Conservation (phyloP, 768 basidiomycete species). For the Mycena epipterygia region DNA sequence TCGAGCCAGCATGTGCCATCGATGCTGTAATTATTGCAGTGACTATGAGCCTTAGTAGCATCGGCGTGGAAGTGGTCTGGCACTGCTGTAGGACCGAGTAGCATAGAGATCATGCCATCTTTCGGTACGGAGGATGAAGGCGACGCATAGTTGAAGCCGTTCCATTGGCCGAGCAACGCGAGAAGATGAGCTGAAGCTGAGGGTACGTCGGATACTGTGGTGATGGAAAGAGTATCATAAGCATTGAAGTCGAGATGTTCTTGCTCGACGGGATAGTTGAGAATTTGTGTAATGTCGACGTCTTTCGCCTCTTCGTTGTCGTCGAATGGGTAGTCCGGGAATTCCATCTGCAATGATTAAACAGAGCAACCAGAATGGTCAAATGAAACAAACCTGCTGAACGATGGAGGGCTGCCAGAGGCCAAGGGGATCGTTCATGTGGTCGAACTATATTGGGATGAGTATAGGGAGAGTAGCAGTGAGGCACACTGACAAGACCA, state of each 20-base stretch:
- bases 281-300: constrained; percentile 28
- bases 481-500: constrained; percentile 41
- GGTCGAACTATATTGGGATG: constrained; percentile 19
- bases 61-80: constrained; percentile 24
- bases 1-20: constrained; percentile 31
- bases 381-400: background rate
- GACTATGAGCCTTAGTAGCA: constrained; percentile 9
- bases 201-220: background rate
- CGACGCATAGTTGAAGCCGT: constrained; percentile 34
- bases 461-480: background rate
- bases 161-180: constrained; percentile 38
- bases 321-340: constrained; percentile 36
- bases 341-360: constrained; percentile 17
- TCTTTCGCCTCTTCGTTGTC: constrained; percentile 34
- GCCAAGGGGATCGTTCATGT: constrained; percentile 25
- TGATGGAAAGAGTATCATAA: background rate
- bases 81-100: background rate
- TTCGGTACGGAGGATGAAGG: background rate
- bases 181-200: constrained; percentile 3
- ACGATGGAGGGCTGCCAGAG: constrained; percentile 16
- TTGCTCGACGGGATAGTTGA: constrained; percentile 38
- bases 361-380: background rate
- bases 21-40: constrained; percentile 31
- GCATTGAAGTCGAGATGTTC: constrained; percentile 34
- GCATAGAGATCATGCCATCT: constrained; percentile 15